Evolutionary conservation across 2,329 filamentous ascomycete genomes (phyloP).

Genomic region (Shiraia bambusicola): DNA sequence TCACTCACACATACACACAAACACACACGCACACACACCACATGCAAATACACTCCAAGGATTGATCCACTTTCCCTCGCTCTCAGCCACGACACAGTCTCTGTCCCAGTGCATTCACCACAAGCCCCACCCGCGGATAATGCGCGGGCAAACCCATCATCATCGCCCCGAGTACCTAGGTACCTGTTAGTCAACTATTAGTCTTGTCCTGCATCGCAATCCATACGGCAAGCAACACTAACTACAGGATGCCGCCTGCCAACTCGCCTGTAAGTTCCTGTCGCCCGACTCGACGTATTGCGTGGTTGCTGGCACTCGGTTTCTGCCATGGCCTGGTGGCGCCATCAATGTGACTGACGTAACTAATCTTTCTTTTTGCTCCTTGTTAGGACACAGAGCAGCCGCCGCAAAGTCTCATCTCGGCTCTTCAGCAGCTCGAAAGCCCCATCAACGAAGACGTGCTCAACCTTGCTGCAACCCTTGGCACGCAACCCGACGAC

Average conservation of each 20-base stretch:
- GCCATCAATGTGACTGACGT: slow-evolving; percentile 22
- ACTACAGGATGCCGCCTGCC: slow-evolving; percentile 36
- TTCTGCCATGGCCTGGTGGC: background rate
- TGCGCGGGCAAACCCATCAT: background rate
- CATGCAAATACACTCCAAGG: no score
- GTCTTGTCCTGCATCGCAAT: slow-evolving; percentile 5
- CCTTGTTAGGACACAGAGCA: slow-evolving; percentile 28
- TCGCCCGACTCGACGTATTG: slow-evolving; percentile 2
- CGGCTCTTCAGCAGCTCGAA: slow-evolving; percentile 50
- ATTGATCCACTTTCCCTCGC: no score
- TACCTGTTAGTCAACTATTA: no score
- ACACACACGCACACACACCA: no score
- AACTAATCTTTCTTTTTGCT: slow-evolving; percentile 3
- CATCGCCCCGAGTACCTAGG: no score
- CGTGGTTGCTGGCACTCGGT: slow-evolving; percentile 1
- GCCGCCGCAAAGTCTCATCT: slow-evolving; percentile 45
- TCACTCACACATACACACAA: no score
- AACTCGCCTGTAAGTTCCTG: slow-evolving; percentile 32
- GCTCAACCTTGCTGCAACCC: slow-evolving; percentile 53
- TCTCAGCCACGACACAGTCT: background rate
- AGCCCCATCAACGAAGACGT: slow-evolving; percentile 47
- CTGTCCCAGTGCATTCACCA: background rate
- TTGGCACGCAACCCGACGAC: slow-evolving; percentile 49
- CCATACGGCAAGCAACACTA: no score
- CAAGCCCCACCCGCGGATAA: slow-evolving; percentile 1